Evolutionary conservation across 306 rosid genomes (phyloP), one percentile per base, ranked within the genome.

Genomic region (Parietaria judaica): DNA sequence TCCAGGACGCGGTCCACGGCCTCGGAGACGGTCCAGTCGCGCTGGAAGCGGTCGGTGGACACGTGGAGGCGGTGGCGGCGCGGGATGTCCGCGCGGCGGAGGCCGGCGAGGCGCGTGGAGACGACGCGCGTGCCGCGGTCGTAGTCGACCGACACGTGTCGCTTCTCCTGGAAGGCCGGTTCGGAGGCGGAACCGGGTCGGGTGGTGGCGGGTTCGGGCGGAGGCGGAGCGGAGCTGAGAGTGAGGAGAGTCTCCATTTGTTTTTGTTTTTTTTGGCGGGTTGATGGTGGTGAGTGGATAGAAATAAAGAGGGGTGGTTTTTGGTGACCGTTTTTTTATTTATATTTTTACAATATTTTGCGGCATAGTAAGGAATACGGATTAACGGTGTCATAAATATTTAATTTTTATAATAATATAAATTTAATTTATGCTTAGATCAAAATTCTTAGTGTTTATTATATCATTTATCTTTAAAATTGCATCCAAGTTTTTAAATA

Each of bases 11-110:
- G 64, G 47, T 75, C 69, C 14, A 70, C 95, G 9, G 87, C 86
- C 84, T 85, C 95, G 16, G 95, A 79, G 36, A 91, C 78, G 34
- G 95, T 62, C 98, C 95, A 85, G 60, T 88, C 96, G 79, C 54
- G 87, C 83, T 91, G 95, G 65, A 85, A 91, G 3, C 86, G 86
- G 51, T 88, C 84, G 3, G 79, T 77, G 66, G 81, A 61, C 43
- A 91, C 89, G 5, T 87, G 82, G 68, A 85, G 38, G 36, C 80
- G 89, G 66, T 85, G 79, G 15, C 64, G 84, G 37, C 66, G 65
- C 5, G 95, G 86, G 64, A 88, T 83, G 60, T 85, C 81, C 4
- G 72, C 71, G 61, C 80, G 83, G 45, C 87, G 74, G 78, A 91
- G 73, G 46, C 97, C 95, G 50, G 68, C 8, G 57, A 85, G 47